Base-by-base conservation (phyloP, 2,329 filamentous ascomycete genomes). In the Tolypocladium album region DNA sequence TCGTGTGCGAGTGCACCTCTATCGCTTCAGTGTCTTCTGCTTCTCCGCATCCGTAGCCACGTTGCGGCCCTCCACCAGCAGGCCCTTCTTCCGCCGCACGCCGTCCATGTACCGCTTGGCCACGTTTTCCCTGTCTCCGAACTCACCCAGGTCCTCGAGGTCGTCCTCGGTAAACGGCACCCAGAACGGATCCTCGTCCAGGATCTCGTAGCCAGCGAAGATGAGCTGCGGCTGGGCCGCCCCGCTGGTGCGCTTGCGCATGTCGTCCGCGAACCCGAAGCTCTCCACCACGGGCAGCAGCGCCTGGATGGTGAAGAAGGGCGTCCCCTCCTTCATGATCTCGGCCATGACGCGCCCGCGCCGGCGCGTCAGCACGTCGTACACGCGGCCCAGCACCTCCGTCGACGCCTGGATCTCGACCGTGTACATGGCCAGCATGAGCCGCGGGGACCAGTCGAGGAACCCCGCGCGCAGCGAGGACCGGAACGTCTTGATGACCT, bases 151-250 rank as follows among this genome's bases (percentile, higher is more conserved):
- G 78, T 99, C 94, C 79, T 99, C 94, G 58, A 99, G 76, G 70
- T 99, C 91, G 72, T 97, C 94, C 71, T 97, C 94, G 0, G 93
- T 97, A 65, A 91, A 92, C 1, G 94, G 94, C 55, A 96, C 92
- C 94, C 94, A 99, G 78, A 95, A 96, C 0, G 94, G 94, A 77
- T 99, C 94, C 75, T 97, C 88, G 71, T 97, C 92, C 2, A 97
- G 79, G 66, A 96, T 84, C 74, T 97, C 91, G 70, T 92, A 99
- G 0, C 94, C 94, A 9, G 90, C 85, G 71, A 97, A 99, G 62
- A 96, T 88, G 43, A 99, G 81, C 79, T 97, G 94, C 57, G 94
- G 94, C 68, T 90, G 89, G 0, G 94, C 94, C 3, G 89, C 90
- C 3, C 94, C 94, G 8, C 88, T 92, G 0, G 92, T 96, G 8